Evolutionary conservation across 768 basidiomycete species (phyloP), one percentile per base, ranked within the genome.

Genomic region (Tricholoma terreum): DNA sequence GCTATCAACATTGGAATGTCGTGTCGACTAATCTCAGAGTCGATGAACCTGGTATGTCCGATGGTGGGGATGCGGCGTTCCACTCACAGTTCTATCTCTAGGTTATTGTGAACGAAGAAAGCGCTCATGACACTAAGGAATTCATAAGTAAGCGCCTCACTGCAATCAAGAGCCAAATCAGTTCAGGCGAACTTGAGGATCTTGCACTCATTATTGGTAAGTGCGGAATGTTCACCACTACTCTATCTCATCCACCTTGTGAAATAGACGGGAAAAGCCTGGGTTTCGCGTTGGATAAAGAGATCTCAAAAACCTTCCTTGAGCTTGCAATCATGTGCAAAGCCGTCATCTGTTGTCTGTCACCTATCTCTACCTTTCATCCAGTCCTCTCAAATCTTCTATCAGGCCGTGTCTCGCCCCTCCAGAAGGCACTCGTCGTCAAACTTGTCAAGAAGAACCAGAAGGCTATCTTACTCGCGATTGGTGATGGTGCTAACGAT

Each of bases 1-100:
- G 97, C 97, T 14, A 98, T 99, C 73, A 99, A 99, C 66, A 98
- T 99, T 61, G 97, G 97, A 52, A 87, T 98, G 82, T 96, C 94
- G 1, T 98, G 97, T 76, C 84, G 94, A 60, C 73, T 99, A 65
- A 98, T 99, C 51, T 93, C 94, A 5, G 97, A 99, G 74, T 94
- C 92, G 8, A 99, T 98, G 97, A 98, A 98, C 69, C 64, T 99
- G 77, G 96, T 94, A 61, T 24, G 82, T 70, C n/a, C 19, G 12
- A 34, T n/a, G 35, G 33, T 24, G 4, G 27, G 19, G 31, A 34
- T 60, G 33, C 21, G 7, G 14, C 35, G n/a, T 33, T 15, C 27
- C 12, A 10, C 10, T 43, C 34, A n/a, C 48, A 49, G 38, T 6
- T 22, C 55, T 5, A 52, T 15, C 21, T 62, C 22, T 64, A 97